These are phyloP conservation scores for Aspergillus avenaceus DNA, from an alignment of 495 filamentous ascomycete species.

Conservation along the genomic window DNA sequence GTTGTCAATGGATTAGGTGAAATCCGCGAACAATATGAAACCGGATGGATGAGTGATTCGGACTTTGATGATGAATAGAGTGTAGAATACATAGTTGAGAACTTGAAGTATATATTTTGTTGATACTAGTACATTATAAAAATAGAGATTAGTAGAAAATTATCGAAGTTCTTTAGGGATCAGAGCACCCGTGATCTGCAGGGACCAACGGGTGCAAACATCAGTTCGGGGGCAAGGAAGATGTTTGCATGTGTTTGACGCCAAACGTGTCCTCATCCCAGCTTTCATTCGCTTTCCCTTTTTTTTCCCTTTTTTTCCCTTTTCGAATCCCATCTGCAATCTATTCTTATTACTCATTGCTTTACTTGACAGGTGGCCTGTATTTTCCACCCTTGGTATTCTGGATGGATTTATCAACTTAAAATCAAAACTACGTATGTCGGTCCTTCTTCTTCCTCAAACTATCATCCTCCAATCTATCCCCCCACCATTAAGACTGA, in stretches of 20 bases:
- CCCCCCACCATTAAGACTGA: too few species aligned
- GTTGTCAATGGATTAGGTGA: conserved; percentile 80
- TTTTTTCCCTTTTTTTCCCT: too few species aligned
- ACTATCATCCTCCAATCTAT: not conserved
- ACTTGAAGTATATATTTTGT: not conserved
- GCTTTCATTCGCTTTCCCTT: conserved; percentile 6
- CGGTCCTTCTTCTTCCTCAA: not conserved
- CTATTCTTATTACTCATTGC: conserved; percentile 25
- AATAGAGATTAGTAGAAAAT: not conserved
- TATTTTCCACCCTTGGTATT: conserved; percentile 8
- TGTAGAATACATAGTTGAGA: too few species aligned
- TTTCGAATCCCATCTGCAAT: too few species aligned
- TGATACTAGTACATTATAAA: not conserved
- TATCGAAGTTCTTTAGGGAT: not conserved
- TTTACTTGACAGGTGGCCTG: conserved; percentile 44
- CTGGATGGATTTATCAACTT: conserved; percentile 20
- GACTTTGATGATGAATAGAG: conserved; percentile 72
- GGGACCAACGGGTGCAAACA: conserved; percentile 19
- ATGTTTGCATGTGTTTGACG: conserved; percentile 7
- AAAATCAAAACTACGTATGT: conserved; percentile 7
- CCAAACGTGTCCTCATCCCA: conserved; percentile 23
- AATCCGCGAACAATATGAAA: conserved; percentile 82
- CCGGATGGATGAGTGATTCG: conserved; percentile 83
- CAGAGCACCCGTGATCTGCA: not conserved
- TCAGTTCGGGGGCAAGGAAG: conserved; percentile 1